Base-by-base conservation (phyloP, 441 rosid species). In the Croton laevigatus region DNA sequence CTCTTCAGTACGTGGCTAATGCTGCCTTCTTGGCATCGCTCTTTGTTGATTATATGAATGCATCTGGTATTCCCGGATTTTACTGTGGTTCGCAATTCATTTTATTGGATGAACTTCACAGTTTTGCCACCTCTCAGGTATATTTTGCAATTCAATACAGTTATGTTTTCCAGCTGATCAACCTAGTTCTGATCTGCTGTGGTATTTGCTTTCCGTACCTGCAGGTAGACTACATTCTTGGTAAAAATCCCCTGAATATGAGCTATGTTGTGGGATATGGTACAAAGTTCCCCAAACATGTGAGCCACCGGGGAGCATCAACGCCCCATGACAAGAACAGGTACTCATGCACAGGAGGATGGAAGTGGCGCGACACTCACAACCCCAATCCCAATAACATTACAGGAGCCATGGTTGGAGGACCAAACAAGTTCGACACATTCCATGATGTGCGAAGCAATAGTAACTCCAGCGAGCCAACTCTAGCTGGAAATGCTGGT, bases 401-500 rank as follows among this genome's bases (percentile, higher is more conserved):
- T 42, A 87, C 83, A 0, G 98, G 98, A 72, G 97, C 98, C 49
- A 91, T 93, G 97, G 98, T 88, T 0, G 96, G 84, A 36, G 98
- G 96, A 16, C 97, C 97, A 7, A 87, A 93, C 76, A 76, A 57
- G 20, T 78, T 82, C 17, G 98, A 93, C 73, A 66, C 74, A 68
- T 93, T 93, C 73, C 75, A 59, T 27, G 96, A 91, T 68, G 78
- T 82, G 38, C 76, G 97, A 2, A 16, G 10, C 27, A 89, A 82
- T 63, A 83, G 72, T 62, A 91, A 78, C 74, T 85, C 81, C 71
- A 89, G 89, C 0, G 97, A 93, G 76, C 94, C 98, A 16, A 91
- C 96, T 17, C 2, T 93, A 70, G 93, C 92, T 0, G 98, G 93
- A 55, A 89, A 89, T 32, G 91, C 94, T 0, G 98, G 93, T 11